Evolutionary conservation across 768 basidiomycete genomes (phyloP).

Genomic region (Cystobasidium onofrii): DNA sequence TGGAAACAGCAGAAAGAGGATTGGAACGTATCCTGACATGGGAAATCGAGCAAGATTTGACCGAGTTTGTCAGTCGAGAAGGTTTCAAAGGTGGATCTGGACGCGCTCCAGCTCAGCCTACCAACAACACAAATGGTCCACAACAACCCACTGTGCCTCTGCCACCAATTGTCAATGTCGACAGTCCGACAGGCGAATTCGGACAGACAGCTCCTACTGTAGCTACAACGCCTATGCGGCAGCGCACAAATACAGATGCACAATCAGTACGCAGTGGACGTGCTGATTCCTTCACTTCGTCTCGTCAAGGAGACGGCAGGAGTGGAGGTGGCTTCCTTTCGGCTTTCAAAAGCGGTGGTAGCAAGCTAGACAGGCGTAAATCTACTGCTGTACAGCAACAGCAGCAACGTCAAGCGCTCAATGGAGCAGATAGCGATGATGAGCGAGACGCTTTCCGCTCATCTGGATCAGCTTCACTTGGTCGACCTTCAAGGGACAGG

Average conservation of each 20-base stretch:
- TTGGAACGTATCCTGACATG: conserved; percentile 32
- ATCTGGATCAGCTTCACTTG: not conserved
- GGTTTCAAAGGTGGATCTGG: conserved; percentile 16
- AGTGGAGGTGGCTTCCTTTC: conserved; percentile 1
- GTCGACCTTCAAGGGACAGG: conserved; percentile 2
- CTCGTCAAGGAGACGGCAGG: not conserved
- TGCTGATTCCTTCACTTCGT: conserved; percentile 1
- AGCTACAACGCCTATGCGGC: not conserved
- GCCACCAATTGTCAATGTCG: conserved; percentile 4
- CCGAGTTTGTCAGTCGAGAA: conserved; percentile 23
- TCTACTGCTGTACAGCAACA: conserved; percentile 13
- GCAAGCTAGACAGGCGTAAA: conserved; percentile 12
- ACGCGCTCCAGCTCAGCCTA: not conserved
- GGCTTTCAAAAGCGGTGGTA: conserved; percentile 23
- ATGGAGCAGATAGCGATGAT: conserved; percentile 13
- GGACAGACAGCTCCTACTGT: not conserved
- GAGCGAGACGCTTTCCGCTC: conserved; percentile 10
- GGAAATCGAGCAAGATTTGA: conserved; percentile 35
- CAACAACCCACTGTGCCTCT: not conserved
- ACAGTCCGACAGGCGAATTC: not conserved
- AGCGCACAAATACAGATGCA: conserved; percentile 3
- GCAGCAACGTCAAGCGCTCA: not conserved
- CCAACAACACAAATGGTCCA: not conserved
- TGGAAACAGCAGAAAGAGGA: conserved; percentile 39
- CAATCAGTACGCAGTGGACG: conserved; percentile 10